phyloP scores from a whole-genome alignment of 2,329 filamentous ascomycete species.

The Penicillium capsulatum region DNA sequence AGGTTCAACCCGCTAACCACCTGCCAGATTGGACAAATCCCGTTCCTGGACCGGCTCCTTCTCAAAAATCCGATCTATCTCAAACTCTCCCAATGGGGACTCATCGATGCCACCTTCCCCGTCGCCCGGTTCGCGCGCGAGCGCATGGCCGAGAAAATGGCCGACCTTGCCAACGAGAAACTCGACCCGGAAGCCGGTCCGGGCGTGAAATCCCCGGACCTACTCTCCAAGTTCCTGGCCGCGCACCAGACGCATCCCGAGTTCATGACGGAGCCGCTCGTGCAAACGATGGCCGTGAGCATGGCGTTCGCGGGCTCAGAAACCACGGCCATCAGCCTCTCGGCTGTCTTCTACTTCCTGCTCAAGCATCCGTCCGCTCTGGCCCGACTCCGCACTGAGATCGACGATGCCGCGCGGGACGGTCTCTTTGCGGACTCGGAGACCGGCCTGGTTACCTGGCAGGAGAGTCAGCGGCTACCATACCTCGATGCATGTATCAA shows the following conservation, averaged over 20 bases:
- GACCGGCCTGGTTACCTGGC: constrained; percentile 20
- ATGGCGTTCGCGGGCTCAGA: constrained; percentile 36
- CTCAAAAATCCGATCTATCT: constrained; percentile 65
- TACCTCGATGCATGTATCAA: constrained; percentile 31
- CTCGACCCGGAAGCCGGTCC: constrained; percentile 1
- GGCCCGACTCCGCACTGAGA: neutral
- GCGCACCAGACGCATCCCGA: constrained; percentile 22
- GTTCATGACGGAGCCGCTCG: constrained; percentile 24
- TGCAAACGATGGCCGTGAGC: constrained; percentile 27
- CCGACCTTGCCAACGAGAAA: constrained; percentile 4
- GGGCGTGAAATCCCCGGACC: constrained; percentile 25
- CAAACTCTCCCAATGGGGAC: constrained; percentile 21
- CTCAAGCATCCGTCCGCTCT: constrained; percentile 22
- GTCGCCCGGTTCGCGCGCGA: constrained; percentile 21
- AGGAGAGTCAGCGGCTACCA: constrained; percentile 24
- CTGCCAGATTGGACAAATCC: constrained; percentile 63
- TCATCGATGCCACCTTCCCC: constrained; percentile 22
- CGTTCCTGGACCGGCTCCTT: constrained; percentile 63
- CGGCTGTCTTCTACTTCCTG: constrained; percentile 31
- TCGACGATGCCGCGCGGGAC: constrained; percentile 39
- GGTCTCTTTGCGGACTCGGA: constrained; percentile 37
- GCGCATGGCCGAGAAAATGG: constrained; percentile 21
- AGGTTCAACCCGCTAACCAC: neutral
- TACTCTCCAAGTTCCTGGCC: constrained; percentile 31
- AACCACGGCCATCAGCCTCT: constrained; percentile 33